Conservation (phyloP, 2,329 filamentous ascomycete species). For the Fusarium albosuccineum region DNA sequence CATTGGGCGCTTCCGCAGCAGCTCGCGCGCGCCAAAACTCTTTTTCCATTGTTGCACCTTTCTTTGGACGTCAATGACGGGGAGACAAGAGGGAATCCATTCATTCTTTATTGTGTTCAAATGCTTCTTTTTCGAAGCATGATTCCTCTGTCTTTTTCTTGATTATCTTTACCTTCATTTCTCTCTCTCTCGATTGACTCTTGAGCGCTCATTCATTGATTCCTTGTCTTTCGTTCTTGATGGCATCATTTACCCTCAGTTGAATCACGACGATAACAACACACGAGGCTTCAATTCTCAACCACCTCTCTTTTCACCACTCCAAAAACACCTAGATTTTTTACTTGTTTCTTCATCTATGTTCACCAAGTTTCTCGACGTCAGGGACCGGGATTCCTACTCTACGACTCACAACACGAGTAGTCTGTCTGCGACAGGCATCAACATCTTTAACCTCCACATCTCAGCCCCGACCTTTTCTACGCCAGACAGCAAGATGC, state of each 20-base stretch:
- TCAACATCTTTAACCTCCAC: conserved; percentile 24
- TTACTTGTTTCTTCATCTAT: conserved; percentile 36
- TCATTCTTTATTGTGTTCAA: conserved; percentile 14
- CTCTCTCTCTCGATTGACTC: conserved; percentile 15
- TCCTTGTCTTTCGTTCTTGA: conserved; percentile 5
- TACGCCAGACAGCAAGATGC: conserved; percentile 40
- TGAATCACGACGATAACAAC: neutral
- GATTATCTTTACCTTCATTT: conserved; percentile 16
- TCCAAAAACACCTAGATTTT: neutral
- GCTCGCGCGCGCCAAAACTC: conserved; percentile 8
- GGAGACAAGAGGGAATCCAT: conserved; percentile 4
- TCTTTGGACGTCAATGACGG: neutral
- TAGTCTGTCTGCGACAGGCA: conserved; percentile 31
- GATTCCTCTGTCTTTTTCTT: conserved; percentile 13
- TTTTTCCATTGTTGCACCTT: neutral
- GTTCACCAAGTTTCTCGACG: conserved; percentile 30
- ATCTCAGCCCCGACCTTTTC: conserved; percentile 11
- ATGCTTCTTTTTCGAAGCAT: neutral
- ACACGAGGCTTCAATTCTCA: conserved; percentile 18
- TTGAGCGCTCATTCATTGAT: conserved; percentile 21
- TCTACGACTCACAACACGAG: conserved; percentile 15
- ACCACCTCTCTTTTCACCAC: neutral
- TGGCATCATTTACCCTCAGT: conserved; percentile 5
- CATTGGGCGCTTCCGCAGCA: neutral
- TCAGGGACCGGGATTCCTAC: conserved; percentile 32